phyloP scores from a whole-genome alignment of 2,329 filamentous ascomycete genomes.

The Fonsecaea monophora region DNA sequence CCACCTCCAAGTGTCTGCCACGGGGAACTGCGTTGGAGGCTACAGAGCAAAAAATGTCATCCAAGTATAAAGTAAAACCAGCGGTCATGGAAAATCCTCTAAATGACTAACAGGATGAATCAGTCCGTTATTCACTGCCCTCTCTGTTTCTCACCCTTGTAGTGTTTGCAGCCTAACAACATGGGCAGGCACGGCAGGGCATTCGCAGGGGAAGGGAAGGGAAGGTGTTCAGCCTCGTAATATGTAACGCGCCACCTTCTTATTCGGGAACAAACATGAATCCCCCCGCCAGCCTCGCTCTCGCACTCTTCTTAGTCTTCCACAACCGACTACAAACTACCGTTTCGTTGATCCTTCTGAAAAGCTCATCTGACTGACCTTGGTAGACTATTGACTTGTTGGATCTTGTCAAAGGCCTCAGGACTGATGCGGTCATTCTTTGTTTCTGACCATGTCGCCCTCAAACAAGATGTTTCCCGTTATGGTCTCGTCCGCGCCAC shows the following conservation, averaged over 20 bases:
- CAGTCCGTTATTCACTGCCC: no score
- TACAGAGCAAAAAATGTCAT: no score
- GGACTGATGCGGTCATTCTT: conserved; percentile 37
- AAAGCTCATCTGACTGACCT: neutral
- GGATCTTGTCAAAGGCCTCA: conserved; percentile 3
- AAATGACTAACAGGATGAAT: no score
- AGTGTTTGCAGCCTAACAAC: no score
- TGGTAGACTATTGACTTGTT: neutral
- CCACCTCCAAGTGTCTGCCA: neutral
- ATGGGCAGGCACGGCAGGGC: no score
- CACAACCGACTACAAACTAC: neutral
- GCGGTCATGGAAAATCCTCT: no score
- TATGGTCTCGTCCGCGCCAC: conserved; percentile 55
- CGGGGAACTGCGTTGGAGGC: no score
- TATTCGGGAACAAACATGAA: neutral
- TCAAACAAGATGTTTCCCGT: conserved; percentile 48
- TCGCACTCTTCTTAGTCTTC: neutral
- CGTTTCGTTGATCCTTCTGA: neutral
- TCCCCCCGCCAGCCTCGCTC: neutral
- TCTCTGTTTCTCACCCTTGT: no score
- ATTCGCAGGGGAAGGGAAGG: no score
- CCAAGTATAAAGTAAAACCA: no score
- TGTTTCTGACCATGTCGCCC: conserved; percentile 50
- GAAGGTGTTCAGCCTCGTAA: no score
- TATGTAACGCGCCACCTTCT: neutral